Base-by-base conservation (phyloP, 352 stramenopile species). In the Pythium sukuiense region DNA sequence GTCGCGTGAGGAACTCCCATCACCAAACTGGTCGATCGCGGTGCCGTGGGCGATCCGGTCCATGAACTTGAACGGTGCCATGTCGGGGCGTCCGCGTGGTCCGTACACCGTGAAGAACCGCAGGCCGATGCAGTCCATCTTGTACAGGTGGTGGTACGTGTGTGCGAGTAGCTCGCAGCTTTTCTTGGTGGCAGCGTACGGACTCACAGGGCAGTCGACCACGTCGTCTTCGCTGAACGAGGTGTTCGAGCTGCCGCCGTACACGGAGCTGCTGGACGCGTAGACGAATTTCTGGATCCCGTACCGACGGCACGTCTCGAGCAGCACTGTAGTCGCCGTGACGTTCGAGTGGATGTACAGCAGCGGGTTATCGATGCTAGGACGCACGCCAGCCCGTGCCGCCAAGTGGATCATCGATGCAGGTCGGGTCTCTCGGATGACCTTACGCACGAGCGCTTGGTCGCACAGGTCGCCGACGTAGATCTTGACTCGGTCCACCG, bases 41-140 rank as follows among this genome's bases (percentile, higher is more conserved):
- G 95, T 55, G 41, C 89, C 97, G 24, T 85, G 77, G 14, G 81
- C 92, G 20, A 99, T 93, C 37, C 91, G 79, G 74, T 99, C 92
- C 79, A 99, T 98, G 65, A 99, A 99, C 85, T 98, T 99, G 84
- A 98, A 99, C 33, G 97, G 95, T 11, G 97, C 97, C 97, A 99
- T 99, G 73, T 99, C 97, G 18, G 97, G 97, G 37, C 97, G 81
- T 18, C 97, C 97, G 16, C 95, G 79, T 14, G 92, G 92, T 2
- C 97, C 97, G 70, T 99, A 99, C 0, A 99, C 97, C 12, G 97
- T 99, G 77, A 99, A 99, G 77, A 99, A 99, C 20, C 96, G 92
- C 58, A 99, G 78, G 3, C 93, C 97, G 58, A 97, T 97, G 9
- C 91, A 86, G 46, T 97, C 93, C 54, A 99, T 76, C 24, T 93